Base-by-base conservation (phyloP, 2,329 filamentous ascomycete species). In the Xylariaceae sp. region DNA sequence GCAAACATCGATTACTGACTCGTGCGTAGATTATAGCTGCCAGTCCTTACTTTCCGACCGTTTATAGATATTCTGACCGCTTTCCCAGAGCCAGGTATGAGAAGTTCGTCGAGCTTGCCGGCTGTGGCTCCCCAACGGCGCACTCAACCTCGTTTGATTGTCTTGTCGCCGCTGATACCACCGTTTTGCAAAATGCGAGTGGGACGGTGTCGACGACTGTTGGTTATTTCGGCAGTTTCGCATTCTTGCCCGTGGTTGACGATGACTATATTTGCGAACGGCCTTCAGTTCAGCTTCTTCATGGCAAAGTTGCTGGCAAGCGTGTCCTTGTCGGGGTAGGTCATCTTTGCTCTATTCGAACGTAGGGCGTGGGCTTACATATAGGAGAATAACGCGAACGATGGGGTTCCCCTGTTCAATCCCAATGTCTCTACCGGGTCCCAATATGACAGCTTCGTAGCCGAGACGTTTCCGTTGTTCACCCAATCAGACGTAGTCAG, bases 351-450 rank as follows among this genome's bases (percentile, higher is more conserved):
- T 31, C 18, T 22, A 42, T 39, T 46, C 14, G 44, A 44, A 39
- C 35, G 6, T 15, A n/a, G 18, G 7, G 4, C 27, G 31, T 19
- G 7, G 42, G 36, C 43, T 57, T 10, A 54, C 30, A 32, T 14
- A 11, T 39, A 27, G 40, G 41, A 68, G 65, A 68, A 66, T 42
- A 68, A 67, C 40, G 66, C 64, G 18, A 61, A 66, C 44, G 67
- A 69, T 38, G 66, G 64, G 3, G 60, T 59, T 14, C 52, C 53
- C n/a, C 58, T 69, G 32, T 63, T 62, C 9, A 57, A 64, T 39
- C 65, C 65, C 10, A 54, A 56, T 14, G 58, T 67, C 10, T 45
- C 53, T 9, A 62, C 58, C 2, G 51, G 52, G 51, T 30, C 50
- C 19, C 55, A 58, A 27, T 65, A 61, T 12, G 54, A 62, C 14